Conservation (phyloP, 2,329 filamentous ascomycete genomes). For the Albophoma yamanashiensis region DNA sequence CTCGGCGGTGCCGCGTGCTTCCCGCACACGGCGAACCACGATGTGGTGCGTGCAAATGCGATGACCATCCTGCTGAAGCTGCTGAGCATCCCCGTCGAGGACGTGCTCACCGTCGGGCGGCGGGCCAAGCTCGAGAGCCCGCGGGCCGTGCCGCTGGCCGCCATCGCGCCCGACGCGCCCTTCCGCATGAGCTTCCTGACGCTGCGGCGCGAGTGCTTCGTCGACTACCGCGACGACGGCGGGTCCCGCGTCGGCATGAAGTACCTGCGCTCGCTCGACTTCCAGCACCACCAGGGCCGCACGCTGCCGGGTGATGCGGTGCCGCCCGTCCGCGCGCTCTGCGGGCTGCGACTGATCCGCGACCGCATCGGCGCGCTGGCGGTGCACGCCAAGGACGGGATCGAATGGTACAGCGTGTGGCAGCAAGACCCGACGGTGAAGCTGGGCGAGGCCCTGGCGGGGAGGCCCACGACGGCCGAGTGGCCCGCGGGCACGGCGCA, state of each 20-base stretch:
- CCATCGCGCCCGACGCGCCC: not conserved
- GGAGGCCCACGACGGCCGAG: slow-evolving; percentile 1
- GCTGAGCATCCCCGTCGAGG: slow-evolving; percentile 4
- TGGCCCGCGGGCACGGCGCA: not conserved
- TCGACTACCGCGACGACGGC: not conserved
- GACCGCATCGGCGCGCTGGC: slow-evolving; percentile 4
- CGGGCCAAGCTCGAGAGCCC: slow-evolving; percentile 1
- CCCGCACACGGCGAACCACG: slow-evolving; percentile 5
- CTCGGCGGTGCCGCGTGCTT: slow-evolving; percentile 2
- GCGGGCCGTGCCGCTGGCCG: not conserved
- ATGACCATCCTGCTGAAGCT: slow-evolving; percentile 4
- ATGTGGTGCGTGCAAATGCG: slow-evolving; percentile 5
- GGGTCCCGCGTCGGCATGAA: slow-evolving; percentile 1
- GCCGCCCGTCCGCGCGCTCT: not conserved
- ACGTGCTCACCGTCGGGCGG: not conserved
- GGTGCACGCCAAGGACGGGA: slow-evolving; percentile 4
- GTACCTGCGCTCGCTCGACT: slow-evolving; percentile 4
- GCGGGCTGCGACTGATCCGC: slow-evolving; percentile 2
- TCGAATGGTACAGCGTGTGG: slow-evolving; percentile 3
- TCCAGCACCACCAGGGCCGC: not conserved
- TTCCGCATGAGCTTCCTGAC: slow-evolving; percentile 5
- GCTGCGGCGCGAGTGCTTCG: slow-evolving; percentile 1
- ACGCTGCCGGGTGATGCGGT: not conserved
- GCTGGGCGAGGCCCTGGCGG: not conserved
- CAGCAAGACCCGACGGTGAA: slow-evolving; percentile 1